Conservation (phyloP, 176 grass and related monocot species). For the Aegilops tauschii region DNA sequence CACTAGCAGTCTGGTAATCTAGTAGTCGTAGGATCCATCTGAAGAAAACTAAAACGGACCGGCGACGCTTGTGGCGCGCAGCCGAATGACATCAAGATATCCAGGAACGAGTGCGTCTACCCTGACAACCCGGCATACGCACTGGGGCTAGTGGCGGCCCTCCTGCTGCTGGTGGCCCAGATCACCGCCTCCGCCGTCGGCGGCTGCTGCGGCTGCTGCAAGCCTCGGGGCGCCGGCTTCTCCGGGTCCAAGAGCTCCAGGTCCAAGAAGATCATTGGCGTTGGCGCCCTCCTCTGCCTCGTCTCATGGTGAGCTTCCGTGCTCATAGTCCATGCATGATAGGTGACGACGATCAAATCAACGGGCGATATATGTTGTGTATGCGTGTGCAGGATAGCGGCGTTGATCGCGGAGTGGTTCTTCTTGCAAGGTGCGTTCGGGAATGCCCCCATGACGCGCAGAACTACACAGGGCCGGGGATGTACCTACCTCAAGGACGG, state of each 20-base stretch:
- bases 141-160: background rate
- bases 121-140: background rate
- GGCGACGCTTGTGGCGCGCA: background rate
- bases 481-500: conserved; percentile 16
- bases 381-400: background rate
- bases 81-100: background rate
- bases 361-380: background rate
- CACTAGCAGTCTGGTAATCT: background rate
- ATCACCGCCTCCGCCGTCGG: conserved; percentile 2
- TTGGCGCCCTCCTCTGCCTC: background rate
- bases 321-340: background rate
- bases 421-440: background rate
- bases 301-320: background rate
- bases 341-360: background rate
- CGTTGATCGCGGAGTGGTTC: background rate
- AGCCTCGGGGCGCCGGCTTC: background rate
- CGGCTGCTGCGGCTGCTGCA: conserved; percentile 39
- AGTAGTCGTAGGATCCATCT: no score
- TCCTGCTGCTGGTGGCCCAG: conserved; percentile 27
- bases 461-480: background rate
- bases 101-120: background rate
- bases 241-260: background rate
- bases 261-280: background rate
- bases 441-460: background rate
- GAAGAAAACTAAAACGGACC: background rate